These are phyloP conservation scores for Trametes villosa DNA, from an alignment of 768 basidiomycete genomes.

Conservation along the genomic window DNA sequence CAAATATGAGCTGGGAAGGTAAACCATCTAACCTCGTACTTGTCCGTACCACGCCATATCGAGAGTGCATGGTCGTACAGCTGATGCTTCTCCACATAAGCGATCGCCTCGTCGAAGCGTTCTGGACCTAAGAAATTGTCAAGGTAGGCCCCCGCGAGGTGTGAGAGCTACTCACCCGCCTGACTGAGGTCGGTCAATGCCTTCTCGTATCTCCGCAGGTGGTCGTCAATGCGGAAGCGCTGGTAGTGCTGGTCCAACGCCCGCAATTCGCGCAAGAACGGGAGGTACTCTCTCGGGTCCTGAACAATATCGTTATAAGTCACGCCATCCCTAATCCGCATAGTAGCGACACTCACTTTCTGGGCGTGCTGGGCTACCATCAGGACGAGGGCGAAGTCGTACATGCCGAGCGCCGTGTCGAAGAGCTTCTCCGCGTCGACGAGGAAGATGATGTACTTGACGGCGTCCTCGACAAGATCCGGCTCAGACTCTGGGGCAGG, in stretches of 20 bases:
- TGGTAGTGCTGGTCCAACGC: slow-evolving; percentile 82
- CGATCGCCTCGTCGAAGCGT: slow-evolving; percentile 78
- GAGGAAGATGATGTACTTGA: slow-evolving; percentile 98
- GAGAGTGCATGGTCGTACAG: slow-evolving; percentile 75
- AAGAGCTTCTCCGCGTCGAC: slow-evolving; percentile 91
- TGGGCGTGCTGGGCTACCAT: slow-evolving; percentile 98
- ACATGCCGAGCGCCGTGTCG: slow-evolving; percentile 97
- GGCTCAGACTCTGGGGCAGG: slow-evolving; percentile 56
- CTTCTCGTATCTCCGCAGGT: slow-evolving; percentile 74
- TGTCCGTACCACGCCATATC: slow-evolving; percentile 72
- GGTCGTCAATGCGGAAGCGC: slow-evolving; percentile 89
- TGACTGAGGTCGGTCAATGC: slow-evolving; percentile 76
- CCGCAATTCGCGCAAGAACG: slow-evolving; percentile 90
- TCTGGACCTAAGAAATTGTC: slow-evolving; percentile 51
- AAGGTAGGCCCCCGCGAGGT: neutral
- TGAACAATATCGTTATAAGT: too few species aligned
- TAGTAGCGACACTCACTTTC: slow-evolving; percentile 58
- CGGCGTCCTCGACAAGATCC: slow-evolving; percentile 89
- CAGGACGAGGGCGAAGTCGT: slow-evolving; percentile 93
- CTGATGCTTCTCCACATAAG: slow-evolving; percentile 77
- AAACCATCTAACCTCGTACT: slow-evolving; percentile 56
- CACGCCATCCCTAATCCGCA: neutral
- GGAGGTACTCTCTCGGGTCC: slow-evolving; percentile 98
- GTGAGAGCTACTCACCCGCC: slow-evolving; percentile 55
- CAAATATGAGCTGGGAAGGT: neutral